Evolutionary conservation across 805 yeast genomes (phyloP).

Genomic region (Nakazawaea molendinolei): DNA sequence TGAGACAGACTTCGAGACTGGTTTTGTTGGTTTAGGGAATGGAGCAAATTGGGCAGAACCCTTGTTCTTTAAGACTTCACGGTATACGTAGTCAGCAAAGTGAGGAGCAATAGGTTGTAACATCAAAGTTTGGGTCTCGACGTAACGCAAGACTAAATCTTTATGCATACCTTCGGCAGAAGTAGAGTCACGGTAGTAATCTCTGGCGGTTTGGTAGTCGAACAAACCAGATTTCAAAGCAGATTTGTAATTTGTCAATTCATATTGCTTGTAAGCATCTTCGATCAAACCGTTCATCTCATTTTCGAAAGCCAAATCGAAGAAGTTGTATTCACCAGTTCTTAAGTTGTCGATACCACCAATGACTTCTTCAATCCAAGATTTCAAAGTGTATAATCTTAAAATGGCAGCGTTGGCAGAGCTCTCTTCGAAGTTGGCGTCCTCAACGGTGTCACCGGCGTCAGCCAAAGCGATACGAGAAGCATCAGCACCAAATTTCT

Average conservation of each 20-base stretch:
- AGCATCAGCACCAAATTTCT: constrained; percentile 96
- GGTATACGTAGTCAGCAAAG: constrained; percentile 84
- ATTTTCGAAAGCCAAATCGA: constrained; percentile 85
- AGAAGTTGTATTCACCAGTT: constrained; percentile 56
- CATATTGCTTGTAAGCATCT: constrained; percentile 65
- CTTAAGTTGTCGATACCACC: constrained; percentile 46
- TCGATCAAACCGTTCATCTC: constrained; percentile 83
- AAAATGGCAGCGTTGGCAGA: constrained; percentile 96
- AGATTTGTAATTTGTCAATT: constrained; percentile 70
- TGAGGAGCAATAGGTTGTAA: constrained; percentile 95
- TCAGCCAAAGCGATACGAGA: constrained; percentile 96
- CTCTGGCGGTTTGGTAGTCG: constrained; percentile 93
- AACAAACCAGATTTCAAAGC: constrained; percentile 89
- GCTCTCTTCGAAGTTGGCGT: constrained; percentile 95
- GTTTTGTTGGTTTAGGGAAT: constrained; percentile 75
- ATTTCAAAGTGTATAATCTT: constrained; percentile 85
- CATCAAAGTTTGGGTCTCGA: constrained; percentile 79
- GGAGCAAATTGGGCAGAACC: constrained; percentile 64
- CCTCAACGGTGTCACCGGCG: constrained; percentile 96
- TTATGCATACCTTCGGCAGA: constrained; percentile 61
- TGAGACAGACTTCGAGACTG: constrained; percentile 51
- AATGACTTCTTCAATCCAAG: constrained; percentile 85
- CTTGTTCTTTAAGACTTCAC: constrained; percentile 66
- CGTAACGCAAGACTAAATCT: constrained; percentile 73
- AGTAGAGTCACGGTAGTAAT: constrained; percentile 85